Conservation (phyloP, 495 filamentous ascomycete genomes). For the Aspergillus heteromorphus region DNA sequence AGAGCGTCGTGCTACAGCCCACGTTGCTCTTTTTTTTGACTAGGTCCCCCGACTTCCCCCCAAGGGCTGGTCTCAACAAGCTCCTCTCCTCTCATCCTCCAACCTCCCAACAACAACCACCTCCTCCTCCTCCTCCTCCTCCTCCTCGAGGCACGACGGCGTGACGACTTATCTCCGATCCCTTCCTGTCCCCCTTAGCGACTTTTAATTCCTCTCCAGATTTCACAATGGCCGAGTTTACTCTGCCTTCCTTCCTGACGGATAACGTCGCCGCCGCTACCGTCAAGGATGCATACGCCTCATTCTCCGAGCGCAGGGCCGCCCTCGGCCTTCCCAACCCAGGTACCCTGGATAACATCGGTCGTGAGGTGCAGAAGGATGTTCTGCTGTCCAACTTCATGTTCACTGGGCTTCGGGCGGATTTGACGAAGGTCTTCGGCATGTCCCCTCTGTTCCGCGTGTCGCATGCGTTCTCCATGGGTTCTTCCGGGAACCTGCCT, state of each 20-base stretch:
- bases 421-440: slow-evolving; percentile 92
- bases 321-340: slow-evolving; percentile 87
- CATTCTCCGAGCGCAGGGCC: slow-evolving; percentile 79
- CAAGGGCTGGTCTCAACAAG: slow-evolving; percentile 32
- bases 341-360: slow-evolving; percentile 85
- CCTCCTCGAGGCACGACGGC: slow-evolving; percentile 9
- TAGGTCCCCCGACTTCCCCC: slow-evolving; percentile 18
- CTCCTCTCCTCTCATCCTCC: slow-evolving; percentile 22
- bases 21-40: slow-evolving; percentile 11
- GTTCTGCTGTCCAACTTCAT: slow-evolving; percentile 91
- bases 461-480: slow-evolving; percentile 93
- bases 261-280: slow-evolving; percentile 65
- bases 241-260: slow-evolving; percentile 60
- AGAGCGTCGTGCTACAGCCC: slow-evolving; percentile 6
- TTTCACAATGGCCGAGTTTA: slow-evolving; percentile 43
- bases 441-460: slow-evolving; percentile 92
- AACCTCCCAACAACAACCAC: slow-evolving; percentile 9
- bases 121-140: too few species aligned
- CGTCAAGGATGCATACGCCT: slow-evolving; percentile 70
- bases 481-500: slow-evolving; percentile 69
- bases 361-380: slow-evolving; percentile 88
- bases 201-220: slow-evolving; percentile 5
- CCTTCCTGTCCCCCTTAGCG: not conserved
- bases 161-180: slow-evolving; percentile 1
- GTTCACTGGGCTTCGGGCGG: slow-evolving; percentile 91